Evolutionary conservation across 768 basidiomycete species (phyloP).

Genomic region (Tulasnella sp.): DNA sequence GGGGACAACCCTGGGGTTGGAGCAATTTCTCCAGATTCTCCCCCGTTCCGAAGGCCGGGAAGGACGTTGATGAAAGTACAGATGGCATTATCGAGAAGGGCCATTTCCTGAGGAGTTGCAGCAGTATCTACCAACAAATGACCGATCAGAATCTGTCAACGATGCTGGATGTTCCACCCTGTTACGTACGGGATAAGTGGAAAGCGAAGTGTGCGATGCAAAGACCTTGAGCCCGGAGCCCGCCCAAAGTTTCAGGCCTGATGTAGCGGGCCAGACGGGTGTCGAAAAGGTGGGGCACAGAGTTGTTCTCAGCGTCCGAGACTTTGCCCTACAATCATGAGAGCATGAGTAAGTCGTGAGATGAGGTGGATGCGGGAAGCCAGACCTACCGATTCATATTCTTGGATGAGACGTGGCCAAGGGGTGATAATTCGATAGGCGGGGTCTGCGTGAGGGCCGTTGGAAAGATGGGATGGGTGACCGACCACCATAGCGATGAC

Average conservation of each 20-base stretch:
- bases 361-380: neutral
- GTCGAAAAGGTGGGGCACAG: constrained; percentile 11
- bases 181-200: constrained; percentile 20
- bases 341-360: neutral
- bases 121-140: neutral
- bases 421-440: constrained; percentile 5
- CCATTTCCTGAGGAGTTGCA: neutral
- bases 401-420: constrained; percentile 24
- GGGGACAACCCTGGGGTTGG: constrained; percentile 4
- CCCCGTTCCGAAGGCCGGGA: constrained; percentile 17
- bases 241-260: constrained; percentile 14
- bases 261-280: neutral
- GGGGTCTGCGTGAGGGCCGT: constrained; percentile 13
- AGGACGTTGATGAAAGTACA: neutral
- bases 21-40: constrained; percentile 21
- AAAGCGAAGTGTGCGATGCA: constrained; percentile 13
- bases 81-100: constrained; percentile 16
- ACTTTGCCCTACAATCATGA: constrained; percentile 9
- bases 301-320: constrained; percentile 14
- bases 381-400: constrained; percentile 23
- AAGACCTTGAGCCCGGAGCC: constrained; percentile 20
- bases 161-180: neutral
- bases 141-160: neutral
- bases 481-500: constrained; percentile 26
- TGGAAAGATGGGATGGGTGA: constrained; percentile 19